Evolutionary conservation across 345 rosid species (phyloP).

Genomic region (Brassica carinata): DNA sequence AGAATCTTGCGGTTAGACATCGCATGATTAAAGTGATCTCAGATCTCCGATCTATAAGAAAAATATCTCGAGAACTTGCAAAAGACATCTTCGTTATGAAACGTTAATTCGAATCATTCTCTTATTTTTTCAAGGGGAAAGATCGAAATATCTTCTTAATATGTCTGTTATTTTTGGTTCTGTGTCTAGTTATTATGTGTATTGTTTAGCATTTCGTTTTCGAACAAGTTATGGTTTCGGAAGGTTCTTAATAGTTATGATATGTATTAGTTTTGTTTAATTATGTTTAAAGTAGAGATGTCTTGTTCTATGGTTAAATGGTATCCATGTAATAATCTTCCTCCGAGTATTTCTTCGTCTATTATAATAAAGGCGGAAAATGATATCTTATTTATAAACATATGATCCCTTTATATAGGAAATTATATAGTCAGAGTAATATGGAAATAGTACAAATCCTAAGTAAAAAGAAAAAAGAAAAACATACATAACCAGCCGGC

Average conservation of each 20-base stretch:
- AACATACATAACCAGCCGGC: too few relatives aligned
- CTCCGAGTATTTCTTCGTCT: too few relatives aligned
- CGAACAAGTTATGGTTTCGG: neutral
- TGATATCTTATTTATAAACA: too few relatives aligned
- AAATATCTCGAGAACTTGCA: neutral
- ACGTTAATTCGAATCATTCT: slow-evolving; percentile 27
- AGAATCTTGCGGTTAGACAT: slow-evolving; percentile 52
- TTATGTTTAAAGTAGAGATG: neutral
- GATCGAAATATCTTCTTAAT: slow-evolving; percentile 36
- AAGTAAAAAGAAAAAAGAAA: too few relatives aligned
- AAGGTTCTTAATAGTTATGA: neutral
- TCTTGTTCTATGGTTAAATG: neutral
- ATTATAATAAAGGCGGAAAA: too few relatives aligned
- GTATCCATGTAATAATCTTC: slow-evolving; percentile 7
- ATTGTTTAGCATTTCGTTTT: neutral
- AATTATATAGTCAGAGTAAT: too few relatives aligned
- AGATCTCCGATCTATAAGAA: neutral
- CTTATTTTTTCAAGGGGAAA: slow-evolving; percentile 83
- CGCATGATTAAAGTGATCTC: neutral
- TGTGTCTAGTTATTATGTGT: neutral
- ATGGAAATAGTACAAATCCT: too few relatives aligned
- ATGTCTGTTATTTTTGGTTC: slow-evolving; percentile 20
- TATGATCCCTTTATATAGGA: too few relatives aligned
- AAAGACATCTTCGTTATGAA: slow-evolving; percentile 13
- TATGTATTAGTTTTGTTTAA: neutral